Evolutionary conservation across 306 rosid species (phyloP).

Genomic region (Trifolium pratense): DNA sequence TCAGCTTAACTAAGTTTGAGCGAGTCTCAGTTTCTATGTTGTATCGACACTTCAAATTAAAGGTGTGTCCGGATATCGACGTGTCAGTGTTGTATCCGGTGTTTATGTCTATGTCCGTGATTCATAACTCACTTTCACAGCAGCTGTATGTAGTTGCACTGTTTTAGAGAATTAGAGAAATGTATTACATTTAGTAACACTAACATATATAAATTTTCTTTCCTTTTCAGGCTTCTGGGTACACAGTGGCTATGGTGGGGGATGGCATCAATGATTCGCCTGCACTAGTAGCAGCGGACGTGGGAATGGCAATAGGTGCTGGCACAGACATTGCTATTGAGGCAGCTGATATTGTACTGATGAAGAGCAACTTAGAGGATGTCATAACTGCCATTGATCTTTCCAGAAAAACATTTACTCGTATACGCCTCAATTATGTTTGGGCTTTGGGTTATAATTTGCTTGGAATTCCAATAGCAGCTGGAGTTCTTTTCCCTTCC

Average conservation of each 20-base stretch:
- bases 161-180: too few species aligned
- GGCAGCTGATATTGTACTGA: conserved; percentile 92
- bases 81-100: too few species aligned
- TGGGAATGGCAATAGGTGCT: conserved; percentile 95
- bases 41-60: neutral
- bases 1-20: neutral
- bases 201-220: neutral
- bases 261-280: conserved; percentile 96
- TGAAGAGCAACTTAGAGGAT: conserved; percentile 92
- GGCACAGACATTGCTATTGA: conserved; percentile 96
- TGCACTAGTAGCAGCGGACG: conserved; percentile 84
- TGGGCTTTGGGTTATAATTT: conserved; percentile 92
- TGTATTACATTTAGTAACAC: neutral
- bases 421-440: conserved; percentile 77
- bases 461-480: conserved; percentile 87
- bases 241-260: conserved; percentile 86
- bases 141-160: too few species aligned
- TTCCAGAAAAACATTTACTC: conserved; percentile 72
- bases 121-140: neutral
- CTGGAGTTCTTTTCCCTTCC: conserved; percentile 75
- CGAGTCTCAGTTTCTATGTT: neutral
- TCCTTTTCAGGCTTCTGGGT: conserved; percentile 62
- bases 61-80: too few species aligned
- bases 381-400: conserved; percentile 87
- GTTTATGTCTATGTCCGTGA: neutral